Evolutionary conservation across 129 eudicot genomes (phyloP).

Genomic region (Tanacetum coccineum): DNA sequence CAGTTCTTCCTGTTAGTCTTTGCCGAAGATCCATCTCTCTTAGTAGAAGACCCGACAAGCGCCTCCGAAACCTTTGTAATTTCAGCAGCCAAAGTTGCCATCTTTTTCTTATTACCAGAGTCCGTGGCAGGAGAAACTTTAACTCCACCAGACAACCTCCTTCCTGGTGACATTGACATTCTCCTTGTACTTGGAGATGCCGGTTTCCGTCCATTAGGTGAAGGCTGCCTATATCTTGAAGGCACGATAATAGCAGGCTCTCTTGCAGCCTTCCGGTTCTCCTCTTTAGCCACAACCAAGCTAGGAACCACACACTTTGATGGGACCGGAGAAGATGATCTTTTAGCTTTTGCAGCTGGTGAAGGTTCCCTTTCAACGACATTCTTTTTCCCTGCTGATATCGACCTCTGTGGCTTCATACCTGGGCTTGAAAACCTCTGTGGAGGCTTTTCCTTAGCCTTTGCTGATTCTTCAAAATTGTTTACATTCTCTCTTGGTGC

Average conservation of each 20-base stretch:
- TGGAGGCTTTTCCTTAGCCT: constrained; percentile 34
- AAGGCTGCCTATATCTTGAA: constrained; percentile 92
- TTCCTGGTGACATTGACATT: constrained; percentile 87
- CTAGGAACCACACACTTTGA: constrained; percentile 97
- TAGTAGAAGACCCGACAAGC: constrained; percentile 53
- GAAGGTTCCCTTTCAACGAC: constrained; percentile 79
- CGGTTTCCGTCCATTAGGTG: constrained; percentile 66
- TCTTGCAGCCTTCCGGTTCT: constrained; percentile 61
- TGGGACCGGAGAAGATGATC: constrained; percentile 92
- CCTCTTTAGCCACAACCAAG: constrained; percentile 83
- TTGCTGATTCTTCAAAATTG: constrained; percentile 28
- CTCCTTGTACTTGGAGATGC: constrained; percentile 66
- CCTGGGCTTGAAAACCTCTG: constrained; percentile 85
- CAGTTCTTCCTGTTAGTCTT: constrained; percentile 75
- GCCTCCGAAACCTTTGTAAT: constrained; percentile 74
- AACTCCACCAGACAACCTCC: constrained; percentile 76
- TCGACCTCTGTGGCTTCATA: constrained; percentile 45
- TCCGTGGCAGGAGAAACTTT: constrained; percentile 63
- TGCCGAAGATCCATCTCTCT: constrained; percentile 41
- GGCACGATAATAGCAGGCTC: constrained; percentile 90
- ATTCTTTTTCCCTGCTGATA: constrained; percentile 56
- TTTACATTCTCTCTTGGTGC: constrained; percentile 50
- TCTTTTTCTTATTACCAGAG: constrained; percentile 69
- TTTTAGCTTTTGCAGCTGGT: constrained; percentile 64
- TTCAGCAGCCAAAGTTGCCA: constrained; percentile 59